Evolutionary conservation across 768 basidiomycete genomes (phyloP), one percentile per base, ranked within the genome.

Genomic region (Lentinula lateritia): DNA sequence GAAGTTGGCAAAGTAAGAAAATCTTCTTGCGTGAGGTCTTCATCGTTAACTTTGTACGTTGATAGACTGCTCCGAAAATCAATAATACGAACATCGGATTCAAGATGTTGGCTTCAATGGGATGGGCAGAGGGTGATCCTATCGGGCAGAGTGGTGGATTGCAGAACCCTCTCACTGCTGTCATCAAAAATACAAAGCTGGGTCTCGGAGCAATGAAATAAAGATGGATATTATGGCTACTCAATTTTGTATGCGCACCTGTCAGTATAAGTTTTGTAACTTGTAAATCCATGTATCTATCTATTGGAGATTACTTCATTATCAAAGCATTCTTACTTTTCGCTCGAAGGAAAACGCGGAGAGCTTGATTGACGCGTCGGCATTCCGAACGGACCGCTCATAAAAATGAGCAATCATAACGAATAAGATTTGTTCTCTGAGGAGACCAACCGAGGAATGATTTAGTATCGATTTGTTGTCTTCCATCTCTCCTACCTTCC

Each of bases 71-170:
- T 13, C 90, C 90, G 1, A 93, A 88, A 75, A 89, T 98, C 58
- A 87, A 83, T 13, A 78, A 83, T 64, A 76, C 83, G 2, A 98
- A 98, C 66, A 68, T 95, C 54, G 96, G 96, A 0, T 97, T 96
- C 76, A 84, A 75, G 75, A 83, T 98, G 85, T 71, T 98, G 64
- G 85, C 88, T 15, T 78, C 82, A 63, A 97, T 98, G 95, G 95
- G 95, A 45, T 96, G 94, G 94, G 71, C 83, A 3, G 91, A 93
- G 67, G 94, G 94, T 0, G 80, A 85, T 45, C 76, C 81, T 12
- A 94, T 96, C 66, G 94, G 94, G 0, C 68, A 73, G 1, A 63
- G 64, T 7, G 82, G 75, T 36, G 92, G 92, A 0, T 72, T 96
- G 59, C 86, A 88, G 28, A 84, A 74, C 5, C 94, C 94, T 38